Conservation (phyloP, 164 flowering plant genomes). For the Vitis cinerea region DNA sequence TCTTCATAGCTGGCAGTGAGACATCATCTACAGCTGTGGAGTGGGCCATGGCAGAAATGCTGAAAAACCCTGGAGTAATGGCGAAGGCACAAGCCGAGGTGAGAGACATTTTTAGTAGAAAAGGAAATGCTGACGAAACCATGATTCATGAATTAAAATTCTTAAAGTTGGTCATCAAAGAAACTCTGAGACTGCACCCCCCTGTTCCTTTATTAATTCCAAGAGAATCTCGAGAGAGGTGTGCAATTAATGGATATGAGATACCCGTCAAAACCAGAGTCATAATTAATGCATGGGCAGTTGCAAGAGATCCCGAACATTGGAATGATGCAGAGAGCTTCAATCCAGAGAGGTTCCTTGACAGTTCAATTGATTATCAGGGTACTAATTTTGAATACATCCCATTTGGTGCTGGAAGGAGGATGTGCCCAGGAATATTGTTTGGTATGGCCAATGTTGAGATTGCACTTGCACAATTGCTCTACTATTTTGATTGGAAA, state of each 20-base stretch:
- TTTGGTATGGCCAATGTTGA: conserved; percentile 1
- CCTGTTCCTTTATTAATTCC: conserved; percentile 19
- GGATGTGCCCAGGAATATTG: conserved; percentile 8
- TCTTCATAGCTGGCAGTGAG: conserved; percentile 13
- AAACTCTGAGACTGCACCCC: conserved; percentile 8
- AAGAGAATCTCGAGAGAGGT: conserved; percentile 17
- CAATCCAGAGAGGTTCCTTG: not conserved
- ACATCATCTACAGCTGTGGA: conserved; percentile 16
- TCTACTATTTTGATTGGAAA: conserved; percentile 9
- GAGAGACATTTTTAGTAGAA: not conserved
- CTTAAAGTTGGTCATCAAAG: not conserved
- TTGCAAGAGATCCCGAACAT: not conserved
- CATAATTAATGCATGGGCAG: not conserved
- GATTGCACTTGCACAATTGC: not conserved
- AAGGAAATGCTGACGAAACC: not conserved
- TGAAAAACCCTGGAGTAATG: not conserved
- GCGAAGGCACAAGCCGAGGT: conserved; percentile 17
- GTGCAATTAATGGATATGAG: conserved; percentile 14
- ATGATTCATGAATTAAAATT: conserved; percentile 5
- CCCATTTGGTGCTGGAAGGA: conserved; percentile 10
- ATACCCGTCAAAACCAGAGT: not conserved
- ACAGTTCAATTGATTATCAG: not conserved
- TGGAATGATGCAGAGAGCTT: not conserved
- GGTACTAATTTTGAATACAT: not conserved
- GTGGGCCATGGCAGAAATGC: conserved; percentile 26